Percentiles rank a stretch among this genome's conserved stretches.
Evolutionary conservation across 495 filamentous ascomycete species (phyloP).

Genomic region (Rostrohypoxylon terebratum): DNA sequence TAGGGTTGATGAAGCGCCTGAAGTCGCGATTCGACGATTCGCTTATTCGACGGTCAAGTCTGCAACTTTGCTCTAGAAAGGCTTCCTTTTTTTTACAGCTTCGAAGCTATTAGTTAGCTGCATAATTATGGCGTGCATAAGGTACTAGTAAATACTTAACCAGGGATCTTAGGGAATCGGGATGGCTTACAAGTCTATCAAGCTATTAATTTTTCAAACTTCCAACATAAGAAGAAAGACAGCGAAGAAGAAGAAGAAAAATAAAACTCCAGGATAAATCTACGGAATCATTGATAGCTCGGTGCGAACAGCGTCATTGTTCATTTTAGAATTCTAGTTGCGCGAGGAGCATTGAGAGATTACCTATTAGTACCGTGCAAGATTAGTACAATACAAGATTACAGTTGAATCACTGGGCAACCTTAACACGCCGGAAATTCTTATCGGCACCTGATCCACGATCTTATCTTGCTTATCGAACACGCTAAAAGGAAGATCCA

Average conservation of each 20-base stretch:
- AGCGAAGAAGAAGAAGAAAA: too few relatives aligned
- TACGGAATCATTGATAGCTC: conserved; percentile 20
- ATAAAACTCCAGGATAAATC: conserved; percentile 14
- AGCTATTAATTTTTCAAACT: neutral
- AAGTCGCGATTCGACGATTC: conserved; percentile 17
- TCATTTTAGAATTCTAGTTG: neutral
- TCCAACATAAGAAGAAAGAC: neutral
- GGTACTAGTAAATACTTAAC: neutral
- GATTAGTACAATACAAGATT: too few relatives aligned
- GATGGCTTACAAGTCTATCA: neutral
- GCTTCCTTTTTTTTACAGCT: conserved; percentile 2
- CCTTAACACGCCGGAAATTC: conserved; percentile 38
- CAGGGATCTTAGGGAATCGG: too few relatives aligned
- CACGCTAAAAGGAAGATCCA: conserved; percentile 42
- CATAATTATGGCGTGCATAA: neutral
- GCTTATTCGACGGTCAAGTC: neutral
- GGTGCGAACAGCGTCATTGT: conserved; percentile 31
- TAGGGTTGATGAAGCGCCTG: neutral
- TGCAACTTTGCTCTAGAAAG: neutral
- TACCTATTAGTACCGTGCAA: too few relatives aligned
- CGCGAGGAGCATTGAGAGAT: conserved; percentile 20
- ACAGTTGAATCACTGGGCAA: conserved; percentile 39
- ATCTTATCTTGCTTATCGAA: conserved; percentile 43
- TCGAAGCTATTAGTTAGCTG: conserved; percentile 6
- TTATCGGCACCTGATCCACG: conserved; percentile 48